phyloP scores from a whole-genome alignment of 768 basidiomycete genomes.

The Trametes elegans region DNA sequence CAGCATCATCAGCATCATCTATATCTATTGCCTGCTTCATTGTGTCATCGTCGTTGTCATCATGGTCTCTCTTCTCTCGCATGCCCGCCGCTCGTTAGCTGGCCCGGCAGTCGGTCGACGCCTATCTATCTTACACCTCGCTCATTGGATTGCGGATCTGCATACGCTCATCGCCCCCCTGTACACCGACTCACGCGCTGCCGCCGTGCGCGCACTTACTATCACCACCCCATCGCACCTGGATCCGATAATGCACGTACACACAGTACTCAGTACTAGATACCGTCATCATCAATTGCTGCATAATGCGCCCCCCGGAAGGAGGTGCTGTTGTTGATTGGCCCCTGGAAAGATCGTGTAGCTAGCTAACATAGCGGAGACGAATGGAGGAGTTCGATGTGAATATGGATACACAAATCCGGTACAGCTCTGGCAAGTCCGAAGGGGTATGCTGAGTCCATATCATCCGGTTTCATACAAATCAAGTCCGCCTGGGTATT shows the following conservation, averaged over 20 bases:
- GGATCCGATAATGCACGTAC: too few relatives aligned
- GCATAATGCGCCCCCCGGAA: not conserved
- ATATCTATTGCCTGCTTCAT: constrained; percentile 15
- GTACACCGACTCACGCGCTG: constrained; percentile 15
- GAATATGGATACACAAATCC: too few relatives aligned
- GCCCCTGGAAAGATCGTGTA: too few relatives aligned
- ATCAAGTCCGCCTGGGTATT: too few relatives aligned
- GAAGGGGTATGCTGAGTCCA: too few relatives aligned
- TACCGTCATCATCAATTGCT: not conserved
- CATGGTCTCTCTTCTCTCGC: too few relatives aligned
- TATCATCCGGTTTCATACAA: too few relatives aligned
- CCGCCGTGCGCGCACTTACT: not conserved
- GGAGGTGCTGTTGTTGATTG: too few relatives aligned
- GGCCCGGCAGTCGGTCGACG: not conserved
- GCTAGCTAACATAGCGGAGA: too few relatives aligned
- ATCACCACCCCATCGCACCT: not conserved
- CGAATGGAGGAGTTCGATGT: too few relatives aligned
- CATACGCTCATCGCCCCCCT: not conserved
- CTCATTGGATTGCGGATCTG: constrained; percentile 12
- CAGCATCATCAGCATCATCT: not conserved
- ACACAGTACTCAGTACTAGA: constrained; percentile 14
- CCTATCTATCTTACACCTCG: constrained; percentile 18
- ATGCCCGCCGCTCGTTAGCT: too few relatives aligned
- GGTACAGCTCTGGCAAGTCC: too few relatives aligned
- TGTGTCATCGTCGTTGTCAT: not conserved